phyloP scores from a whole-genome alignment of 2,329 filamentous ascomycete species.

The Thermothelomyces thermophilus region DNA sequence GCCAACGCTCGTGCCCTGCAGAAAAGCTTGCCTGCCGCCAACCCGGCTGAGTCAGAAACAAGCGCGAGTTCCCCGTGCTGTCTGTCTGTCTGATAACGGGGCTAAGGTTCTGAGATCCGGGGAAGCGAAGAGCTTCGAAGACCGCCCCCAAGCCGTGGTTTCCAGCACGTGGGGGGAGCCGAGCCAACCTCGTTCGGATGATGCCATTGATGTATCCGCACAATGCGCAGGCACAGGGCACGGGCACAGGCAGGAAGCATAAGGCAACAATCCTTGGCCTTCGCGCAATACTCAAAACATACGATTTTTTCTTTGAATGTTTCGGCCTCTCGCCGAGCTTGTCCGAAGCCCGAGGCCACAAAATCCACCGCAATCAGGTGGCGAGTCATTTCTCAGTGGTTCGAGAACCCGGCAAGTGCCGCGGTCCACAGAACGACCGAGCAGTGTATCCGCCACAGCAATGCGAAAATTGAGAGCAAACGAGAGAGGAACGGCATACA shows the following conservation, averaged over 20 bases:
- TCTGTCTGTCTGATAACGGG: not conserved
- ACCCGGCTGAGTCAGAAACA: conserved; percentile 11
- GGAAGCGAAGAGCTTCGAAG: not conserved
- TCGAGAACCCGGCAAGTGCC: conserved; percentile 15
- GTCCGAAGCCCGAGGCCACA: conserved; percentile 16
- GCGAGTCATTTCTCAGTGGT: conserved; percentile 18
- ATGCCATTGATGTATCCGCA: not conserved
- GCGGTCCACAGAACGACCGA: conserved; percentile 22
- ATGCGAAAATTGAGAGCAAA: not conserved
- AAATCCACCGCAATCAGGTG: conserved; percentile 3
- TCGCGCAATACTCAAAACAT: not conserved
- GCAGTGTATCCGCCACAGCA: conserved; percentile 12
- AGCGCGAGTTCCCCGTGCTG: not conserved
- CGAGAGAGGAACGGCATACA: conserved; percentile 2
- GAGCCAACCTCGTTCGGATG: conserved; percentile 10
- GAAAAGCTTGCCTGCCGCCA: not conserved
- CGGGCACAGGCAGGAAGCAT: not conserved
- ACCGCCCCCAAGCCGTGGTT: not conserved
- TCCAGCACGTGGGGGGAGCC: conserved; percentile 12
- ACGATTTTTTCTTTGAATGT: conserved; percentile 8
- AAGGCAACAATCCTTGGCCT: not conserved
- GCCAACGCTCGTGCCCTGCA: conserved; percentile 10
- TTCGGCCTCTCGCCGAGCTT: conserved; percentile 10
- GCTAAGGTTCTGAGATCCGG: conserved; percentile 2
- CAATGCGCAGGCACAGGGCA: not conserved